phyloP scores from a whole-genome alignment of 495 filamentous ascomycete genomes.

The Podospora anserina region DNA sequence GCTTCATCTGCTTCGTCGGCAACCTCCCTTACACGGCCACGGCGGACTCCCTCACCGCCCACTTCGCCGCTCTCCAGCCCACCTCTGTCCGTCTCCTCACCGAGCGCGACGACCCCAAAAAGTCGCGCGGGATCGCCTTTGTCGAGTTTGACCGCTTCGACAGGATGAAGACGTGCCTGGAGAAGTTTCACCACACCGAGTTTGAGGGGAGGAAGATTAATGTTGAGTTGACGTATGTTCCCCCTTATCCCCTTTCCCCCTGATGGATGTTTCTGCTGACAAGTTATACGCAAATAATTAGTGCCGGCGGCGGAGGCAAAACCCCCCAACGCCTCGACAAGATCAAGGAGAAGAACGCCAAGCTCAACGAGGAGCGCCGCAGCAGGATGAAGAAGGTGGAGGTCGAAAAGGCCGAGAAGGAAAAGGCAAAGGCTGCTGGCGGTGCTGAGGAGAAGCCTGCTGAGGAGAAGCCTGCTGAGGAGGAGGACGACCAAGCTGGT shows the following conservation, averaged over 20 bases:
- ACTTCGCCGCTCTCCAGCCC: slow-evolving; percentile 76
- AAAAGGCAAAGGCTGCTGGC: background rate
- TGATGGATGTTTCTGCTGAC: background rate
- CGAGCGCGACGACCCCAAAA: slow-evolving; percentile 61
- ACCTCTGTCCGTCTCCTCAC: slow-evolving; percentile 71
- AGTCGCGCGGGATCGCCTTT: slow-evolving; percentile 85
- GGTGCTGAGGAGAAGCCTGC: slow-evolving; percentile 17
- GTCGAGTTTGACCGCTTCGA: slow-evolving; percentile 88
- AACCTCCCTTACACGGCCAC: slow-evolving; percentile 89
- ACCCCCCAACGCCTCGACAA: slow-evolving; percentile 66
- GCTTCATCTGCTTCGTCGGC: slow-evolving; percentile 86
- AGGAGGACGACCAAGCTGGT: slow-evolving; percentile 21
- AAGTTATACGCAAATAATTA: slow-evolving; percentile 24
- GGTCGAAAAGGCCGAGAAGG: slow-evolving; percentile 42
- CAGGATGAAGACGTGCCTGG: slow-evolving; percentile 89
- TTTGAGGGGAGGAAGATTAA: slow-evolving; percentile 80
- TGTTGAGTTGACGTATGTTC: slow-evolving; percentile 80
- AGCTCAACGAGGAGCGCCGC: slow-evolving; percentile 76
- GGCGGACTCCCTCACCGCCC: slow-evolving; percentile 57
- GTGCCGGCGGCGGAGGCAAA: slow-evolving; percentile 80
- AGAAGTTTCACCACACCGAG: slow-evolving; percentile 78
- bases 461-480: background rate
- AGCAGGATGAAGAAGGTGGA: slow-evolving; percentile 49
- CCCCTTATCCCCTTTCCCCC: background rate
- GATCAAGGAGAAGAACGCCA: slow-evolving; percentile 76